A percentile compares a stretch with the other conserved stretches of the same genome.
Evolutionary conservation across 208 protist genomes (phyloP).

Genomic region (Angomonas ambiguus): DNA sequence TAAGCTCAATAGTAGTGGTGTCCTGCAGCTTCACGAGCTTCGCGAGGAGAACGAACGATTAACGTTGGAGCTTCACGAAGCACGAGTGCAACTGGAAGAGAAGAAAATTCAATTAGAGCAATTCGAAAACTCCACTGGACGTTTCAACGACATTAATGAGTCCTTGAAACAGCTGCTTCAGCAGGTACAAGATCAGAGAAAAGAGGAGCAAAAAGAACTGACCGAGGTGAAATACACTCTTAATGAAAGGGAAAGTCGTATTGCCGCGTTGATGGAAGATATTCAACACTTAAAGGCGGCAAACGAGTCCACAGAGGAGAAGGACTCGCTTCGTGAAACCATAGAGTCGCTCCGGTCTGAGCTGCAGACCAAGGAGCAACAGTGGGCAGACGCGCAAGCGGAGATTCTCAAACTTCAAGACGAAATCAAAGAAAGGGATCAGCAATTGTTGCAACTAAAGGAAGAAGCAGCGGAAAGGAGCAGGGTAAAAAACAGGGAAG

Average conservation of each 20-base stretch:
- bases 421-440: conserved; percentile 24
- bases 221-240: conserved; percentile 5
- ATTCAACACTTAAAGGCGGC: not conserved
- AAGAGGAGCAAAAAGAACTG: conserved; percentile 19
- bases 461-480: conserved; percentile 46
- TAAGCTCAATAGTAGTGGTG: conserved; percentile 21
- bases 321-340: not conserved
- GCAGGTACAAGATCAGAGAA: conserved; percentile 6
- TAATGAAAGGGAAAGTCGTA: conserved; percentile 12
- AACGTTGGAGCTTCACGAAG: not conserved
- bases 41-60: conserved; percentile 16
- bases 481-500: conserved; percentile 24
- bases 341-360: not conserved
- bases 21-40: conserved; percentile 18
- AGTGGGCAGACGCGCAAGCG: not conserved
- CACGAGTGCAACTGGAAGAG: conserved; percentile 13
- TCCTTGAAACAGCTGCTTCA: conserved; percentile 8
- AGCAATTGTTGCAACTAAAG: conserved; percentile 29
- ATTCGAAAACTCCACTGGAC: conserved; percentile 12
- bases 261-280: not conserved
- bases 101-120: conserved; percentile 21
- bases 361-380: not conserved
- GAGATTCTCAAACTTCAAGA: conserved; percentile 14
- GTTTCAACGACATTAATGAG: conserved; percentile 19
- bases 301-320: not conserved